A percentile compares a stretch with the other conserved stretches of the same genome.
phyloP scores from a whole-genome alignment of 2,329 filamentous ascomycete species.

The Sclerotinia glacialis region DNA sequence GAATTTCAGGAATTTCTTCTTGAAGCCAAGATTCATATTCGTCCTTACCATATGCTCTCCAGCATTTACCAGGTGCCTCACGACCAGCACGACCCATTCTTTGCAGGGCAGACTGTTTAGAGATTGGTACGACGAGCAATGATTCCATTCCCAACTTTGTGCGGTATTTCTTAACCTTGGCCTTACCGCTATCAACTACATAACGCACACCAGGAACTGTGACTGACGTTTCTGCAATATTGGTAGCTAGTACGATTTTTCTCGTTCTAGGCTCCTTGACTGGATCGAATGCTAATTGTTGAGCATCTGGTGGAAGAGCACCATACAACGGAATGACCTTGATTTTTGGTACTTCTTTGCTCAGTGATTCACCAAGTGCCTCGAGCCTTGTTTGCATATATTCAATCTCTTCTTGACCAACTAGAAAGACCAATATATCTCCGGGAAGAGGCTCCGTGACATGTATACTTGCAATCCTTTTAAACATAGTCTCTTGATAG shows the following conservation, averaged over 20 bases:
- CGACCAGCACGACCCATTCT: conserved; percentile 87
- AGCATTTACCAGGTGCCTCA: conserved; percentile 88
- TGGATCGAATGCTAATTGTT: conserved; percentile 81
- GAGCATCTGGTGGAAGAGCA: conserved; percentile 79
- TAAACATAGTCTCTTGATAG: conserved; percentile 76
- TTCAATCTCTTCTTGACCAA: conserved; percentile 91
- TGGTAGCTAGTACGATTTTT: conserved; percentile 89
- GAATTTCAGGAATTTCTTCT: conserved; percentile 80
- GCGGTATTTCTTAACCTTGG: conserved; percentile 90
- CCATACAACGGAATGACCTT: conserved; percentile 81
- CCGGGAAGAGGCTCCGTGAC: conserved; percentile 86
- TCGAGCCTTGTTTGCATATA: conserved; percentile 75
- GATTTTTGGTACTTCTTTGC: conserved; percentile 70
- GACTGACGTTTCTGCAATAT: conserved; percentile 98
- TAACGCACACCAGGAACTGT: conserved; percentile 91
- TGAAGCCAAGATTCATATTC: conserved; percentile 69
- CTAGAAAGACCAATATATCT: conserved; percentile 88
- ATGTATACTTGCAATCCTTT: conserved; percentile 83
- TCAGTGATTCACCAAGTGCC: conserved; percentile 70
- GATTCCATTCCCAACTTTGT: conserved; percentile 84
- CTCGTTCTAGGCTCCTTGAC: conserved; percentile 69
- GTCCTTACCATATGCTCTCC: conserved; percentile 79
- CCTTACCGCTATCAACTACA: conserved; percentile 90
- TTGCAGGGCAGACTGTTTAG: conserved; percentile 89
- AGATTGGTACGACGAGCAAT: conserved; percentile 84